Conservation (phyloP, 305 asterid species). For the Plantago coronopus region DNA sequence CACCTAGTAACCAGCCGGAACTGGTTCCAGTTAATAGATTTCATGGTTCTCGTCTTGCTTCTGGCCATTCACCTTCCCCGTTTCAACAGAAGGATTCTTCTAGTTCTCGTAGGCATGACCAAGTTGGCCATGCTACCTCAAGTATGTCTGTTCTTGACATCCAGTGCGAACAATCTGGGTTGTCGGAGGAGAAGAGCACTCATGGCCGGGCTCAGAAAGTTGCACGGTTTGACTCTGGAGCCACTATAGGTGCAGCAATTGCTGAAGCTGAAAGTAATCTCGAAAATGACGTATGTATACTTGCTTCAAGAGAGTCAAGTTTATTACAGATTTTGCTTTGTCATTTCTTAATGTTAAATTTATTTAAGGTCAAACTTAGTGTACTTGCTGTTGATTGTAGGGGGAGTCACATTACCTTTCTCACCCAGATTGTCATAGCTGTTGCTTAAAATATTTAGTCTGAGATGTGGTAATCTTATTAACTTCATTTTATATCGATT, state of each 20-base stretch:
- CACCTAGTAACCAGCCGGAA: conserved; percentile 66
- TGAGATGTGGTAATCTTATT: background rate
- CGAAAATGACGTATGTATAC: conserved; percentile 68
- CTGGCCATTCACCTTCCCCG: conserved; percentile 84
- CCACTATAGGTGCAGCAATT: conserved; percentile 88
- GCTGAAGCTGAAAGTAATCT: conserved; percentile 84
- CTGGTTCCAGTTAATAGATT: conserved; percentile 82
- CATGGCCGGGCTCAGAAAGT: conserved; percentile 47
- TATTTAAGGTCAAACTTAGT: conserved; percentile 8
- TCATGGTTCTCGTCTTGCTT: conserved; percentile 94
- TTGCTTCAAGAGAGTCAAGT: conserved; percentile 36
- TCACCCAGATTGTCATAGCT: background rate
- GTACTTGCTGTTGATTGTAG: background rate
- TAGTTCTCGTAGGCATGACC: conserved; percentile 35
- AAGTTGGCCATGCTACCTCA: conserved; percentile 49
- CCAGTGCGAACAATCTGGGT: conserved; percentile 36
- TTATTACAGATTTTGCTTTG: conserved; percentile 27
- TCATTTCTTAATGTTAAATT: conserved; percentile 9
- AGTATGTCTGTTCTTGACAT: conserved; percentile 46
- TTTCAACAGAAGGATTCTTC: conserved; percentile 45
- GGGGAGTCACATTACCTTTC: background rate
- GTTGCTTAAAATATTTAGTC: conserved; percentile 6
- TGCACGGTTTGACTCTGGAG: conserved; percentile 60
- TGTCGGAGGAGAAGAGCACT: conserved; percentile 29
- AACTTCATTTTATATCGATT: conserved; percentile 18